Conservation (phyloP, 1,284 basidiomycete genomes). For the Ganoderma lingzhi region DNA sequence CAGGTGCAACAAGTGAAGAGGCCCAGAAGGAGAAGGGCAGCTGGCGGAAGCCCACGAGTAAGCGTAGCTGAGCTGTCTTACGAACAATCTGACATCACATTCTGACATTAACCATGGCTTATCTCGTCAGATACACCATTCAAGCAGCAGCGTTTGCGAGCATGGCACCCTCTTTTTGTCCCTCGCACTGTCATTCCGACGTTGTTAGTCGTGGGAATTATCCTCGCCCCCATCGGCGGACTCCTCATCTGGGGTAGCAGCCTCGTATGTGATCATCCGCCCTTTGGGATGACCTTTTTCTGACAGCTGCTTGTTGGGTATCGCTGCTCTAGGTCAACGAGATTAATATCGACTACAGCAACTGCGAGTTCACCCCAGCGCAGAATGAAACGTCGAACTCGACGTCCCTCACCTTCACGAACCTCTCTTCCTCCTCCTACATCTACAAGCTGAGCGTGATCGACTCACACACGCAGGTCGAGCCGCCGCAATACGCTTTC, state of each 20-base stretch:
- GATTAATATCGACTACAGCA: constrained; percentile 95
- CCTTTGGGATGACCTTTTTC: neutral
- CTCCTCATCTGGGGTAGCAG: constrained; percentile 91
- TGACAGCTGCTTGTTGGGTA: constrained; percentile 2
- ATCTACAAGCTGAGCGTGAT: constrained; percentile 75
- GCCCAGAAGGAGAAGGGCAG: constrained; percentile 86
- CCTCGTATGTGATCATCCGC: constrained; percentile 51
- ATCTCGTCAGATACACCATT: constrained; percentile 85
- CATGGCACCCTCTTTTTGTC: constrained; percentile 99
- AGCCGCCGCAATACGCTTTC: constrained; percentile 76
- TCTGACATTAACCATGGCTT: constrained; percentile 15
- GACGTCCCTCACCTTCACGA: constrained; percentile 50
- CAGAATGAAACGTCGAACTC: constrained; percentile 50
- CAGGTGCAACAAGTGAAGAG: constrained; percentile 28
- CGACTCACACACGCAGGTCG: constrained; percentile 56
- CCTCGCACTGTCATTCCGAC: constrained; percentile 97
- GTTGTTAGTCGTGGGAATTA: constrained; percentile 91
- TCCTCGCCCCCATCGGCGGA: constrained; percentile 97
- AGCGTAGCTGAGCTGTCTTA: constrained; percentile 43
- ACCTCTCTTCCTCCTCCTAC: constrained; percentile 65
- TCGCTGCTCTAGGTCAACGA: constrained; percentile 74
- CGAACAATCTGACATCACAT: neutral
- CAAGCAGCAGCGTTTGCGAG: constrained; percentile 99
- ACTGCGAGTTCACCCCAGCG: constrained; percentile 72
- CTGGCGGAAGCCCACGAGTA: constrained; percentile 90